Conservation (phyloP, 2,329 filamentous ascomycete genomes). For the Blumeriella jaapii region DNA sequence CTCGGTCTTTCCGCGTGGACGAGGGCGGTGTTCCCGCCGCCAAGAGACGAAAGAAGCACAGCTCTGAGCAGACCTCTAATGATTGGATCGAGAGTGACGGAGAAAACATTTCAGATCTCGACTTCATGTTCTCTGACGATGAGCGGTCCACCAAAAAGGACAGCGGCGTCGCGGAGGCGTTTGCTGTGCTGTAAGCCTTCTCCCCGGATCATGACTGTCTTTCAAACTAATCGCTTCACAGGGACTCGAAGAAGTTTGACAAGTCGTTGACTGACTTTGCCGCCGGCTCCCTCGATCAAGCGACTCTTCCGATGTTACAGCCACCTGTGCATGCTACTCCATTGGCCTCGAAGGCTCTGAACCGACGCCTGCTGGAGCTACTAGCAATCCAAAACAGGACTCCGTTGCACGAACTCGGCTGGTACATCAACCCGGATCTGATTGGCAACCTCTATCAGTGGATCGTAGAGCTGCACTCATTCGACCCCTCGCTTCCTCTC, state of each 20-base stretch:
- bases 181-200: not conserved
- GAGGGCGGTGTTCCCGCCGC: conserved; percentile 2
- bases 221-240: conserved; percentile 1
- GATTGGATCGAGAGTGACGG: conserved; percentile 18
- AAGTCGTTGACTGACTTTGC: conserved; percentile 44
- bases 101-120: conserved; percentile 27
- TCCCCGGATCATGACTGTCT: not conserved
- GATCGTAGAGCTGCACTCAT: conserved; percentile 83
- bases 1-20: conserved; percentile 18
- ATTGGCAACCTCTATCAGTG: conserved; percentile 65
- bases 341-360: conserved; percentile 48
- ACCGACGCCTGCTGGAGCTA: conserved; percentile 51
- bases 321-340: conserved; percentile 53
- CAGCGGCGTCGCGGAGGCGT: conserved; percentile 6
- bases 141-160: conserved; percentile 15
- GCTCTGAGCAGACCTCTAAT: not conserved
- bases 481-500: conserved; percentile 56
- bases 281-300: conserved; percentile 53
- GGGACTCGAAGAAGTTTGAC: conserved; percentile 1
- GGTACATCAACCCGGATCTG: conserved; percentile 59
- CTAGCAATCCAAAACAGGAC: conserved; percentile 51
- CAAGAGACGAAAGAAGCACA: conserved; percentile 7
- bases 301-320: conserved; percentile 50
- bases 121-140: conserved; percentile 30
- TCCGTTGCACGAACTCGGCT: conserved; percentile 58